These are phyloP conservation scores for Linnemannia zychae DNA, from an alignment of 192 early-diverging fungal genomes.

Conservation along the genomic window DNA sequence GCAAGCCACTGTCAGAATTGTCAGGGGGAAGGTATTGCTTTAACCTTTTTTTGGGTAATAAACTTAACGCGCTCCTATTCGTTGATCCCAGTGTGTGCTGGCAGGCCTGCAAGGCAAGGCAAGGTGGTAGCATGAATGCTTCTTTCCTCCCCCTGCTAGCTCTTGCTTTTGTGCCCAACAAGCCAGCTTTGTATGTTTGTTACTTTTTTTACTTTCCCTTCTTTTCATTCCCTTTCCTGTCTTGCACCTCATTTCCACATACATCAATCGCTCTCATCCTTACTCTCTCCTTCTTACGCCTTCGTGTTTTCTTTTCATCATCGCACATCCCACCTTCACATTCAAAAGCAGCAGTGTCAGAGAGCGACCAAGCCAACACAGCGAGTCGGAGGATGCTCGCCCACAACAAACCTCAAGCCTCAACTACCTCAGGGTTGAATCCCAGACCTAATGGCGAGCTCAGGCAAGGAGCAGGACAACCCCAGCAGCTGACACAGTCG, in stretches of 20 bases:
- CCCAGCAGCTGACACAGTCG: neutral
- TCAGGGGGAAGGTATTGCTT: neutral
- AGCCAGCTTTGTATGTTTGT: too few relatives aligned
- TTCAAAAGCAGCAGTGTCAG: neutral
- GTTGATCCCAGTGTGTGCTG: neutral
- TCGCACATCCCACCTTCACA: neutral
- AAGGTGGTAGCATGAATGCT: neutral
- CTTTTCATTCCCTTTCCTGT: neutral
- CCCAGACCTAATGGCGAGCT: neutral
- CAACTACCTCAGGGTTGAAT: neutral
- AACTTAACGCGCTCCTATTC: neutral
- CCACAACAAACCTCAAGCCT: constrained; percentile 10
- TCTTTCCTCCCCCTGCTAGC: too few relatives aligned
- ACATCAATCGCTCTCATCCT: neutral
- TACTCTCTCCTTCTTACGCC: neutral
- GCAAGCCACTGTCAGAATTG: neutral
- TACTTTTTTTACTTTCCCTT: neutral
- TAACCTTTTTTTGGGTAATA: neutral
- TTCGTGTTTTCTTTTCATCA: neutral
- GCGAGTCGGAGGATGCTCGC: constrained; percentile 10
- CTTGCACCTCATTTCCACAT: neutral
- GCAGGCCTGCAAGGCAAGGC: neutral
- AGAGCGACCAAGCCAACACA: neutral
- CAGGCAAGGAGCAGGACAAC: neutral
- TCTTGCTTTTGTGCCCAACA: too few relatives aligned